phyloP scores from a whole-genome alignment of 1,139 yeast species.

The Candida sanyaensis region DNA sequence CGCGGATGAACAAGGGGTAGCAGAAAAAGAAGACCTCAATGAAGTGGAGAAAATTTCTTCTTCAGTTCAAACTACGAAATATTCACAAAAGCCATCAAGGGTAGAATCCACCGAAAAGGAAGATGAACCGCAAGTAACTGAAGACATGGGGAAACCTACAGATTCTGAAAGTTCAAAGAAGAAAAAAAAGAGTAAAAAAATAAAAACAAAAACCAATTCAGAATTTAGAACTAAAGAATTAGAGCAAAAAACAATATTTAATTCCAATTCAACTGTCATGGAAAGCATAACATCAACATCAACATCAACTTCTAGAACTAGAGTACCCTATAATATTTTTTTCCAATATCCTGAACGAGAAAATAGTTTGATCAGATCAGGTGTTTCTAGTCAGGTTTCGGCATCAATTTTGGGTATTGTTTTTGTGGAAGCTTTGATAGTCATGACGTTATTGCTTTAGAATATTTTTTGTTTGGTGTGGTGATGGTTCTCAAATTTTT shows the following conservation, averaged over 20 bases:
- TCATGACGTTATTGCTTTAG: conserved; percentile 8
- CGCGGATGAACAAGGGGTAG: too few relatives aligned
- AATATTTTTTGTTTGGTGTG: not conserved
- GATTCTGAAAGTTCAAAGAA: too few relatives aligned
- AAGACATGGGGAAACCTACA: too few relatives aligned
- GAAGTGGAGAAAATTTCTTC: too few relatives aligned
- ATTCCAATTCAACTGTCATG: not conserved
- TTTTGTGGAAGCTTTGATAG: conserved; percentile 6
- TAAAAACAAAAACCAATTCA: too few relatives aligned
- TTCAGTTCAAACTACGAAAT: too few relatives aligned
- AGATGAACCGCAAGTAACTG: too few relatives aligned
- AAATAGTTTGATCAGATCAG: conserved; percentile 4
- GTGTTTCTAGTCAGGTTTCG: conserved; percentile 8
- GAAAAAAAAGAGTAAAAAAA: too few relatives aligned
- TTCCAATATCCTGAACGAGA: conserved; percentile 10
- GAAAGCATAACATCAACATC: not conserved
- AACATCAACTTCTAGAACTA: not conserved
- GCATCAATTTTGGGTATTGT: conserved; percentile 6
- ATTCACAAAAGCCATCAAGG: too few relatives aligned
- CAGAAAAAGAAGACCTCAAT: too few relatives aligned
- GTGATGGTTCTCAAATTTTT: not conserved
- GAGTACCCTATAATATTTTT: conserved; percentile 5
- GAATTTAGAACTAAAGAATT: too few relatives aligned
- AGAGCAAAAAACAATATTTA: not conserved
- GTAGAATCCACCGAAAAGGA: too few relatives aligned